Evolutionary conservation across 306 rosid species (phyloP).

Genomic region (Sechiopsis laciniata): DNA sequence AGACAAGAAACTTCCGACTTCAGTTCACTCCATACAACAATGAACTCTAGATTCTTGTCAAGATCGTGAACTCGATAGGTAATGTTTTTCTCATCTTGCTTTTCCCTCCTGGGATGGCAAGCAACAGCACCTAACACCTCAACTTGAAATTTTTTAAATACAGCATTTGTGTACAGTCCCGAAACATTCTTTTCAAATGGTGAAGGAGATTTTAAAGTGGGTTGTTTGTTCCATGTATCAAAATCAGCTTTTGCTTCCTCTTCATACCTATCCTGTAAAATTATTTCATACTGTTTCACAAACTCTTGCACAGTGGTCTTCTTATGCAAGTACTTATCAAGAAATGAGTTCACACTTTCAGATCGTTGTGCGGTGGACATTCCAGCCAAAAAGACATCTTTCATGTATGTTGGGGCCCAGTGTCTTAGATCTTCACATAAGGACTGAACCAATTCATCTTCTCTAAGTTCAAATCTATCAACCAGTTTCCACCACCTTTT

Average conservation of each 20-base stretch:
- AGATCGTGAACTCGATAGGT: slow-evolving; percentile 74
- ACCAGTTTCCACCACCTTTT: slow-evolving; percentile 77
- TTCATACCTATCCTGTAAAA: slow-evolving; percentile 92
- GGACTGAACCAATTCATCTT: slow-evolving; percentile 66
- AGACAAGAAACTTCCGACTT: slow-evolving; percentile 70
- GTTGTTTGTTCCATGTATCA: slow-evolving; percentile 81
- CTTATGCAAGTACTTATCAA: slow-evolving; percentile 88
- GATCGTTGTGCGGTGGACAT: slow-evolving; percentile 80
- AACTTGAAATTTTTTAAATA: slow-evolving; percentile 85
- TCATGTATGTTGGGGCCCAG: slow-evolving; percentile 85
- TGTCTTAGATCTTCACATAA: slow-evolving; percentile 69
- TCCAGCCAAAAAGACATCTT: slow-evolving; percentile 72
- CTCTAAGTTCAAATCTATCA: slow-evolving; percentile 70
- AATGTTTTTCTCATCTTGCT: slow-evolving; percentile 51
- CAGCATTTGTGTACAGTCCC: slow-evolving; percentile 69
- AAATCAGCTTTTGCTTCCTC: slow-evolving; percentile 99
- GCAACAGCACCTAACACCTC: slow-evolving; percentile 95
- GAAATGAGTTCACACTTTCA: slow-evolving; percentile 85
- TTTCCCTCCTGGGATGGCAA: slow-evolving; percentile 77
- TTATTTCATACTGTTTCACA: slow-evolving; percentile 67
- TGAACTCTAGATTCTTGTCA: slow-evolving; percentile 63
- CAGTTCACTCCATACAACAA: slow-evolving; percentile 59
- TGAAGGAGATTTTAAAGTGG: slow-evolving; percentile 75
- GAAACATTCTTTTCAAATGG: slow-evolving; percentile 90
- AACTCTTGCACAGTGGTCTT: slow-evolving; percentile 86